Evolutionary conservation across 345 rosid species (phyloP), one percentile per base, ranked within the genome.

Genomic region (Dovyalis caffra): DNA sequence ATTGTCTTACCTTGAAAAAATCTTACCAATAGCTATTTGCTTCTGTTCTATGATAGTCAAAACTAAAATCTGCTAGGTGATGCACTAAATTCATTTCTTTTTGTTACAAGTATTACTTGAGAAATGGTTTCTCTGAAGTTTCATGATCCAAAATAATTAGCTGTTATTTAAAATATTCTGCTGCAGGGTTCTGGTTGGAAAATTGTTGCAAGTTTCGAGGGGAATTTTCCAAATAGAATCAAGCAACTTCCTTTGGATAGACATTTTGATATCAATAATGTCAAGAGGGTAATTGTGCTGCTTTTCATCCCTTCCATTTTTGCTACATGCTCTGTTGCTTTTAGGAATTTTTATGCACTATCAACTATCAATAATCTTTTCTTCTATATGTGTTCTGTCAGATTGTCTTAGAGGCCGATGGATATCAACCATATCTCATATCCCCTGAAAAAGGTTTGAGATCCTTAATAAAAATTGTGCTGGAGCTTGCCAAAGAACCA

Each of bases 381-480:
- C 58, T n/a, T 21, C 26, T 43, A 14, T 16, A 15, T 67, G 31
- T 57, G 67, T 66, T 74, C 56, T 43, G 26, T 79, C 86, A 93
- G 98, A 86, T 92, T 83, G 99, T 96, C 64, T 81, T 96, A 68
- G 98, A 96, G 79, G 97, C 97, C 65, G 98, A 96, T 87, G 99
- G 99, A 74, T 96, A 96, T 87, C 99, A 96, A 76, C 99, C 99
- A 26, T 96, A 96, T 86, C 94, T 96, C 73, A 93, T 93, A 86
- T 93, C 97, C 60, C 99, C 99, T 5, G 99, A 96, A 87, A 96
- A 93, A 86, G 99, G 97, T 74, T 85, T 96, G 79, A 86, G 99
- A 77, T 96, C 99, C 67, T 83, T 96, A 71, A 96, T 96, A 83
- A 93, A 93, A 88, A 84, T 88, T 80, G 99, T 96, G 56, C 87